Base-by-base conservation (phyloP, 78 protist genomes). In the Dictyostelium discoideum region DNA sequence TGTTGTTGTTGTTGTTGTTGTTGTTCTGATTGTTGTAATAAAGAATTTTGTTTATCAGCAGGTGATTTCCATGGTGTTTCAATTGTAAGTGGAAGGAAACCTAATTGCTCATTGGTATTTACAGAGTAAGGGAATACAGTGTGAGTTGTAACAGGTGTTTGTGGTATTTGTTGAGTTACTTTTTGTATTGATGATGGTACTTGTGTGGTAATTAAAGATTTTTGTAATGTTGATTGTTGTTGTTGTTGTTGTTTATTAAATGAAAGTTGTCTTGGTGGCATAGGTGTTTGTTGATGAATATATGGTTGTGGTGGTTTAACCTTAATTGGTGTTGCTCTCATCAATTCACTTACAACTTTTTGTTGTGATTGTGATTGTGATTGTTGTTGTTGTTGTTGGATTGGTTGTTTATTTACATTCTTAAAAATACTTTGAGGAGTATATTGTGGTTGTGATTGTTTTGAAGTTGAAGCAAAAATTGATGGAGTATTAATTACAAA, bases 1-100 rank as follows among this genome's bases (percentile, higher is more conserved):
- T 44, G 14, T 44, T 10, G 73, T 20, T 63, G 37, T 32, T 32
- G 37, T 32, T 32, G 37, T 63, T 63, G 26, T 18, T 1, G 22
- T 60, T 13, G 13, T 8, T 18, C 13, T 11, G 22, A 32, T 60
- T 60, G 26, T 11, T 11, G 69, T 60, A 9, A 22, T 14, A 9
- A n/a, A 29, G n/a, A 29, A 32, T 32, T 39, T 74, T 74, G 37
- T 16, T 26, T 18, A 3, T 32, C 46, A 37, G n/a, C 5, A 4
- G 81, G 81, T 5, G 44, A 29, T 74, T 74, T 74, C 81, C 81
- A 74, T 74, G 81, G 81, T 4, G 81, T 74, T 74, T 74, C 81
- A 29, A 74, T 74, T 16, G n/a, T 13, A 5, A 74, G 24, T 6
- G 37, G 48, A 11, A 37, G 22, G 48, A 74, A 74, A 11, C 80